Conservation (phyloP, 1,284 basidiomycete species). For the Fistulina hepatica region DNA sequence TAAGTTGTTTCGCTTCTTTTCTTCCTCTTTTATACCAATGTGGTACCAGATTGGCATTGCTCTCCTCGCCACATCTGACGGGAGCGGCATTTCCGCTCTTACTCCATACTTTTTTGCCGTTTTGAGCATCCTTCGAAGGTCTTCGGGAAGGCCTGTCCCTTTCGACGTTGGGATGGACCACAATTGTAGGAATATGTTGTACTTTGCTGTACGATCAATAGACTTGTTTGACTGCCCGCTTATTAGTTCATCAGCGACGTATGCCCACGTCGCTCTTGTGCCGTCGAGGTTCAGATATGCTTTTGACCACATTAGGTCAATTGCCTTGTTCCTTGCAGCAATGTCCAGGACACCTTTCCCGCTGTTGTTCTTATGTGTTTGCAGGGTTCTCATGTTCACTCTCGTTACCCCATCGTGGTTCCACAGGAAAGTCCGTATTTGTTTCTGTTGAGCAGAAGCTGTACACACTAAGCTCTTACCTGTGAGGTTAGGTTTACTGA, state of each 20-base stretch:
- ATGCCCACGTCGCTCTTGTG: slow-evolving; percentile 16
- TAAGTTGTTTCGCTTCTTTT: background rate
- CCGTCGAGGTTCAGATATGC: slow-evolving; percentile 11
- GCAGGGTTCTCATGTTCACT: slow-evolving; percentile 9
- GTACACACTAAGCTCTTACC: too few relatives aligned
- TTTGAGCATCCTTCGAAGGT: slow-evolving; percentile 11
- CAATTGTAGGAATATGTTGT: too few relatives aligned
- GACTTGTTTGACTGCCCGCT: background rate
- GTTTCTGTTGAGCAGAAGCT: too few relatives aligned
- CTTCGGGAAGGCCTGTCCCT: slow-evolving; percentile 10
- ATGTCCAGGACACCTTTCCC: slow-evolving; percentile 9
- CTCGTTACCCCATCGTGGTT: slow-evolving; percentile 1
- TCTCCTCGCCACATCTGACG: slow-evolving; percentile 7
- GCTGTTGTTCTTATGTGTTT: slow-evolving; percentile 4
- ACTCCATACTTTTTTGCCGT: slow-evolving; percentile 15
- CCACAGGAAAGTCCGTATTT: slow-evolving; percentile 10
- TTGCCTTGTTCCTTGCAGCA: slow-evolving; percentile 9
- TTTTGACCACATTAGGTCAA: slow-evolving; percentile 14
- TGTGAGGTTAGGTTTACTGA: too few relatives aligned
- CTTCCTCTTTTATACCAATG: slow-evolving; percentile 3
- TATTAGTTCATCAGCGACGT: slow-evolving; percentile 14
- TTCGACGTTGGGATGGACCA: too few relatives aligned
- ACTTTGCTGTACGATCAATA: background rate
- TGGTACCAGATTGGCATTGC: slow-evolving; percentile 22
- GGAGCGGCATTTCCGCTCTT: slow-evolving; percentile 11